A percentile compares a stretch with the other conserved stretches of the same genome.
Conservation (phyloP, 176 grass and related monocot species). For the Coix lacrymajobi region DNA sequence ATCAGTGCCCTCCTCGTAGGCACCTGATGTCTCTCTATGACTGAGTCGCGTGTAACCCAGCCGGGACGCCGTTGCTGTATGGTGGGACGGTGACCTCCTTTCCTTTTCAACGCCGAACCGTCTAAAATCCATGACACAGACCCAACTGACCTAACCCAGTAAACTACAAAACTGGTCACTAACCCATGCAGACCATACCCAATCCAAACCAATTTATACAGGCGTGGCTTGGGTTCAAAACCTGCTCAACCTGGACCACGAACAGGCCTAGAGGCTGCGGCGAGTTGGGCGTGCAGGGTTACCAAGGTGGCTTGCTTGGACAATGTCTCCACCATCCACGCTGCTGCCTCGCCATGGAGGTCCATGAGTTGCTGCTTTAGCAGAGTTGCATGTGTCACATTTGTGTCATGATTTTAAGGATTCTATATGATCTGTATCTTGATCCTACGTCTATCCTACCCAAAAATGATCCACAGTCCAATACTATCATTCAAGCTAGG, state of each 20-base stretch:
- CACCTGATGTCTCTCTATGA: neutral
- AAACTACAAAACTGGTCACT: too few species aligned
- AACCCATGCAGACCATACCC: too few species aligned
- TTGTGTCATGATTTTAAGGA: neutral
- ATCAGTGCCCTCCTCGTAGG: neutral
- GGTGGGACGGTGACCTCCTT: neutral
- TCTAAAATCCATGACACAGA: neutral
- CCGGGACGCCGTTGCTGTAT: too few species aligned
- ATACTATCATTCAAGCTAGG: neutral
- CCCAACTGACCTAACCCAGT: neutral
- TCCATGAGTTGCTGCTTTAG: neutral
- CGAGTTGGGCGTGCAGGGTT: neutral
- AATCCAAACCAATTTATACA: neutral
- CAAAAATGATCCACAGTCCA: neutral
- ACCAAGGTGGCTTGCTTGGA: neutral
- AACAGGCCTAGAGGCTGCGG: neutral
- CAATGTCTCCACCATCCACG: neutral
- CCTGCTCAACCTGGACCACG: neutral
- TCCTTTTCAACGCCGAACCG: neutral
- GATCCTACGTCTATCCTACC: neutral
- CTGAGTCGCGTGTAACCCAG: too few species aligned
- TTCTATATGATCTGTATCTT: neutral
- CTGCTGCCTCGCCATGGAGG: neutral
- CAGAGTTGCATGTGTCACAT: neutral
- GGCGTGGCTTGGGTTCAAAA: too few species aligned